A percentile compares a stretch with the other conserved stretches of the same genome.
phyloP scores from a whole-genome alignment of 371 early-diverging fungal genomes.

The Smittium culicis region DNA sequence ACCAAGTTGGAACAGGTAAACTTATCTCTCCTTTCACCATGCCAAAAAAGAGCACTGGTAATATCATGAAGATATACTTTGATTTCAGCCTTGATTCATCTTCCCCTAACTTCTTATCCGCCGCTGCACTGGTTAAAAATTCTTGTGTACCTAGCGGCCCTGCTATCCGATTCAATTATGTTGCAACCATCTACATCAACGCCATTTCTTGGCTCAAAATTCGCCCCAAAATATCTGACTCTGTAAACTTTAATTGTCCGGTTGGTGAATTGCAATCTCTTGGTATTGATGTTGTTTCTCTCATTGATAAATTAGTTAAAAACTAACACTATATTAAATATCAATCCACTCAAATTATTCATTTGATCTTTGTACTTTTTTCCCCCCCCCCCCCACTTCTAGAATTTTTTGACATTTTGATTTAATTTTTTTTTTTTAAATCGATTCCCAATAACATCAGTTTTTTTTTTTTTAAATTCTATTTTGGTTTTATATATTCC shows the following conservation, averaged over 20 bases:
- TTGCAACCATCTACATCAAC: conserved; percentile 21
- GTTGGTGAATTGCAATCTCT: not conserved
- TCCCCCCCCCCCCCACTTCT: not conserved
- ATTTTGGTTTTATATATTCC: too few relatives aligned
- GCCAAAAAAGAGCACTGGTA: conserved; percentile 17
- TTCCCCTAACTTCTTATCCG: conserved; percentile 14
- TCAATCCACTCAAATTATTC: conserved; percentile 11
- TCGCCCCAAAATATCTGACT: not conserved
- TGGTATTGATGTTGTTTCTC: conserved; percentile 14
- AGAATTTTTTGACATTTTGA: too few relatives aligned
- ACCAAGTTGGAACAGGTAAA: conserved; percentile 27
- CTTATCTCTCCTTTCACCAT: conserved; percentile 25
- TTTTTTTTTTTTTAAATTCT: too few relatives aligned
- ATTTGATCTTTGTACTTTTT: too few relatives aligned
- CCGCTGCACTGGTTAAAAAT: conserved; percentile 17
- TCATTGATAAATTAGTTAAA: too few relatives aligned
- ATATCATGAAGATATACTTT: conserved; percentile 27
- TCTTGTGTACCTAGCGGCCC: conserved; percentile 25
- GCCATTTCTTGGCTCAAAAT: conserved; percentile 31
- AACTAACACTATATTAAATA: too few relatives aligned
- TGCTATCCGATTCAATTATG: conserved; percentile 20
- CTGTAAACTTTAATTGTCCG: not conserved
- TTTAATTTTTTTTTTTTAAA: too few relatives aligned
- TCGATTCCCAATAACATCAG: too few relatives aligned
- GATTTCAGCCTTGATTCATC: conserved; percentile 21